phyloP scores from a whole-genome alignment of 2,329 filamentous ascomycete species.

The Teratosphaeria destructans region DNA sequence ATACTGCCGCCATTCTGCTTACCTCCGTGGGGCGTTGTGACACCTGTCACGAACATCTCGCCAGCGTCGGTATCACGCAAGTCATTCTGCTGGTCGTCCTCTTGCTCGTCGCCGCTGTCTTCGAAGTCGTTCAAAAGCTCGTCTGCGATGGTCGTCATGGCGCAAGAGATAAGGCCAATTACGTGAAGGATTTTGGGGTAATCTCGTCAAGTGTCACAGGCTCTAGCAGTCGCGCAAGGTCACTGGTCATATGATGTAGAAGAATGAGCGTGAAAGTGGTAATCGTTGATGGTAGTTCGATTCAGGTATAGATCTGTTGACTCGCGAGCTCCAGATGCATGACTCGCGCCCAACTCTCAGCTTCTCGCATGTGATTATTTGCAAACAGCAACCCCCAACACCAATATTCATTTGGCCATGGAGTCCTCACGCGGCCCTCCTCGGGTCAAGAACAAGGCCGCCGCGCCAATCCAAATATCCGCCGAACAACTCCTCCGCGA shows the following conservation, averaged over 20 bases:
- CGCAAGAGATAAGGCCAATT: slow-evolving; percentile 6
- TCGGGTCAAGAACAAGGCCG: slow-evolving; percentile 96
- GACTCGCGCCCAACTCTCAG: background rate
- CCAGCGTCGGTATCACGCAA: background rate
- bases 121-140: slow-evolving; percentile 89
- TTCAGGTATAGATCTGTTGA: background rate
- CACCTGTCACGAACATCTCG: slow-evolving; percentile 1
- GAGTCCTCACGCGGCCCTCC: slow-evolving; percentile 85
- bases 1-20: slow-evolving; percentile 6
- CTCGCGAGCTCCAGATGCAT: background rate
- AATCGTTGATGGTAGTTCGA: background rate
- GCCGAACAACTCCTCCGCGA: slow-evolving; percentile 95
- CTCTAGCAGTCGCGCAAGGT: background rate
- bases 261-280: background rate
- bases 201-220: background rate
- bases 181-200: background rate
- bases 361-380: background rate
- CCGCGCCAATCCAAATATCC: slow-evolving; percentile 73
- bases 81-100: slow-evolving; percentile 14
- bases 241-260: background rate
- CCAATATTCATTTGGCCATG: slow-evolving; percentile 46
- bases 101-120: slow-evolving; percentile 63
- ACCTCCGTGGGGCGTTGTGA: background rate
- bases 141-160: slow-evolving; percentile 83
- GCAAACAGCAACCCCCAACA: background rate